A percentile compares a stretch with the other conserved stretches of the same genome.
phyloP scores from a whole-genome alignment of 1,284 basidiomycete species.

The Malassezia caprae region DNA sequence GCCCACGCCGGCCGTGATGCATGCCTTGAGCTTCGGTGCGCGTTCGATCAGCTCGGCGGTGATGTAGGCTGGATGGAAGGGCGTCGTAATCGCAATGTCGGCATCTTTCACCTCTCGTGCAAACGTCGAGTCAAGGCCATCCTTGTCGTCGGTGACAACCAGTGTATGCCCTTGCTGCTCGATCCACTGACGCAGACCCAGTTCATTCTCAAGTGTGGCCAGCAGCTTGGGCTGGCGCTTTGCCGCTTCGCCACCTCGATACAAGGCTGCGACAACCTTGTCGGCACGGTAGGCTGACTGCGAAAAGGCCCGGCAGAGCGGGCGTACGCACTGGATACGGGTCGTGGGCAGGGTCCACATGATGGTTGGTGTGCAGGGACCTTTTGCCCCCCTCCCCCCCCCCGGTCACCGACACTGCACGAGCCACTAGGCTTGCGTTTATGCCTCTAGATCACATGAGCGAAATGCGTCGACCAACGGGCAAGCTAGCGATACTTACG shows the following conservation, averaged over 20 bases:
- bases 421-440: too few relatives aligned
- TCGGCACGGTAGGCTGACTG: background rate
- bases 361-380: background rate
- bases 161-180: slow-evolving; percentile 65
- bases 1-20: slow-evolving; percentile 86
- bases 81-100: slow-evolving; percentile 62
- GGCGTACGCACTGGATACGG: background rate
- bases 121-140: slow-evolving; percentile 73
- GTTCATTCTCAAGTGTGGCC: slow-evolving; percentile 74
- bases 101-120: slow-evolving; percentile 72
- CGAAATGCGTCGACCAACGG: too few relatives aligned
- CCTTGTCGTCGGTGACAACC: slow-evolving; percentile 63
- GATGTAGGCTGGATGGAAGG: slow-evolving; percentile 72
- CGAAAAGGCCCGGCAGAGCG: background rate
- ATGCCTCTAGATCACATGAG: too few relatives aligned
- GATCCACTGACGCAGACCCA: slow-evolving; percentile 43
- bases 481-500: too few relatives aligned
- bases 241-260: slow-evolving; percentile 62
- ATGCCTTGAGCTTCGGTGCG: slow-evolving; percentile 83
- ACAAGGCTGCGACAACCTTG: slow-evolving; percentile 69
- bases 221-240: slow-evolving; percentile 70
- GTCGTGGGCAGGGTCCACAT: background rate
- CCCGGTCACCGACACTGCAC: too few relatives aligned
- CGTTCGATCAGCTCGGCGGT: slow-evolving; percentile 66
- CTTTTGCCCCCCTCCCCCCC: too few relatives aligned